A percentile compares a stretch with the other conserved stretches of the same genome.
phyloP scores from a whole-genome alignment of 2,329 filamentous ascomycete species.

The Neonectria sp. region DNA sequence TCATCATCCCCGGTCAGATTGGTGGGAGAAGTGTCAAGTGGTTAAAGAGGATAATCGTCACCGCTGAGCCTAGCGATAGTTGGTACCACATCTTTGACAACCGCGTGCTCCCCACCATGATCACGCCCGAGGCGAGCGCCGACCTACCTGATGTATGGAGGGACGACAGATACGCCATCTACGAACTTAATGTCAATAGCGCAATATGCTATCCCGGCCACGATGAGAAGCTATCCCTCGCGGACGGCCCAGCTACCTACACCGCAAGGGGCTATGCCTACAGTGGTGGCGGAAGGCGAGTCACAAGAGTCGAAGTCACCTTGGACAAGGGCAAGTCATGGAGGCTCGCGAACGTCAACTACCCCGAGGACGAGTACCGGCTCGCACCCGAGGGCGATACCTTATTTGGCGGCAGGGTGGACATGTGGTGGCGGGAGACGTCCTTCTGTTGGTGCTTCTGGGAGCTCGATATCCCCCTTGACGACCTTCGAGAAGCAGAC shows the following conservation, averaged over 20 bases:
- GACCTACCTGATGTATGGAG: constrained; percentile 84
- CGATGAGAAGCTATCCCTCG: constrained; percentile 74
- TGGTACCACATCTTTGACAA: constrained; percentile 99
- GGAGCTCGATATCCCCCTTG: constrained; percentile 77
- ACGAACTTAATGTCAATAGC: constrained; percentile 91
- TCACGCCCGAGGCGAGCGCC: constrained; percentile 85
- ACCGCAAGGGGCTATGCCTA: constrained; percentile 87
- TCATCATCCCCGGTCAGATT: constrained; percentile 91
- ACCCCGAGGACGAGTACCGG: constrained; percentile 89
- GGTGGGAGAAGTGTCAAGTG: constrained; percentile 95
- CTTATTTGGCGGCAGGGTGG: constrained; percentile 83
- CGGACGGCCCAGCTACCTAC: constrained; percentile 68
- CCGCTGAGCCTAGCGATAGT: constrained; percentile 85
- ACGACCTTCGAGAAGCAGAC: constrained; percentile 73
- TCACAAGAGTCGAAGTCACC: constrained; percentile 87
- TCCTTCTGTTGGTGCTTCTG: constrained; percentile 96
- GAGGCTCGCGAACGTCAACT: constrained; percentile 82
- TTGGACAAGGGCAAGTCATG: constrained; percentile 87
- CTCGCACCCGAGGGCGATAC: constrained; percentile 68
- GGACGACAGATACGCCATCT: constrained; percentile 93
- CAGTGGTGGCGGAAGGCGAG: constrained; percentile 85
- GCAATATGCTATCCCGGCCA: constrained; percentile 86
- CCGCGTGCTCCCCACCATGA: constrained; percentile 87
- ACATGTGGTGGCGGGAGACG: constrained; percentile 86
- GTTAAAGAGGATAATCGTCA: constrained; percentile 86